These are phyloP conservation scores for Eucommia ulmoides DNA, from an alignment of 257 asterid genomes.

Conservation along the genomic window DNA sequence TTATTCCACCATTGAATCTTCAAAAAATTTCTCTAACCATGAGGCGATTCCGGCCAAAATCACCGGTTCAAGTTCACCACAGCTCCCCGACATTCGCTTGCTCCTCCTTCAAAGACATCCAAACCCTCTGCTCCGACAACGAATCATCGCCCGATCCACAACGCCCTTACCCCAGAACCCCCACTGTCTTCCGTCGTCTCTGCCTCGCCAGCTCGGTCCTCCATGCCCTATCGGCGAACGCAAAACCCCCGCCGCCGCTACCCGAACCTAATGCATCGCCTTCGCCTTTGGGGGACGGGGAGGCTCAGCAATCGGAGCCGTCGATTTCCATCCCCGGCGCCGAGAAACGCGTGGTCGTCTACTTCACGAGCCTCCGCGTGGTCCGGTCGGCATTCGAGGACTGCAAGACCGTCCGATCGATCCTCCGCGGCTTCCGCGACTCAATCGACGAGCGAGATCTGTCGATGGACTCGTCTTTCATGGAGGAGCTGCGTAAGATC, in stretches of 20 bases:
- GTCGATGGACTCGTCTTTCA: neutral
- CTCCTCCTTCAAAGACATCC: slow-evolving; percentile 79
- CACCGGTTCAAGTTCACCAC: too few relatives aligned
- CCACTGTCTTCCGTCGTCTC: slow-evolving; percentile 61
- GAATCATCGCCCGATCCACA: slow-evolving; percentile 1
- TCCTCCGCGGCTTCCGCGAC: neutral
- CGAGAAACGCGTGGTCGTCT: neutral
- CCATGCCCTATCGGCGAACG: slow-evolving; percentile 37
- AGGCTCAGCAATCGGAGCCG: neutral
- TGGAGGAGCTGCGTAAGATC: neutral
- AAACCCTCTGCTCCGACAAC: slow-evolving; percentile 40
- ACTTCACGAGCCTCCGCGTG: slow-evolving; percentile 2
- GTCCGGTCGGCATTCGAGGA: neutral
- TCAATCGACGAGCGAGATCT: neutral
- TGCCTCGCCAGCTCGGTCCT: slow-evolving; percentile 44
- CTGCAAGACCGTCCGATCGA: neutral
- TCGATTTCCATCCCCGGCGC: neutral
- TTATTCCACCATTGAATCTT: too few relatives aligned
- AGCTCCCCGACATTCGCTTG: slow-evolving; percentile 45
- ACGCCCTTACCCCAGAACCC: slow-evolving; percentile 1
- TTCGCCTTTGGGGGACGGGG: neutral
- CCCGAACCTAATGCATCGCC: slow-evolving; percentile 6
- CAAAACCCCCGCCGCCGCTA: slow-evolving; percentile 10
- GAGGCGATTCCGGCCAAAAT: too few relatives aligned
- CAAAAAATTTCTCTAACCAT: too few relatives aligned